Evolutionary conservation across 441 rosid genomes (phyloP).

Genomic region (Euphorbia celastroides): DNA sequence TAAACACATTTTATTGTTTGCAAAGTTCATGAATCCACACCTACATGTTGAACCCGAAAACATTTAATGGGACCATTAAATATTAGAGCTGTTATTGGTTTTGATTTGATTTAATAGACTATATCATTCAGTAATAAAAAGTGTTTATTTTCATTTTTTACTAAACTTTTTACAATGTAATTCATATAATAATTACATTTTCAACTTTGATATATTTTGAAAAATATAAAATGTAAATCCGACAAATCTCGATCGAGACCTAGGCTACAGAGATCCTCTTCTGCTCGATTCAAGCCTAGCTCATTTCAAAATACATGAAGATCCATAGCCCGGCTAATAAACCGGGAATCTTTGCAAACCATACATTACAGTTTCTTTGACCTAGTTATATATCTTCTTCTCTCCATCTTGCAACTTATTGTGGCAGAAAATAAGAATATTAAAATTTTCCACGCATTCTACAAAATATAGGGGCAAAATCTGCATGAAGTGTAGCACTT

Average conservation of each 20-base stretch:
- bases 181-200: no score
- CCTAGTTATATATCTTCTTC: not conserved
- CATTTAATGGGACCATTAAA: not conserved
- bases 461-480: not conserved
- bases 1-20: conserved; percentile 65
- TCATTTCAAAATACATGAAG: not conserved
- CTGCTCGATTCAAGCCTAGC: not conserved
- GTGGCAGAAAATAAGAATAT: not conserved
- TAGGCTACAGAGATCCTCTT: no score
- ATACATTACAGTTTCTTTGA: not conserved
- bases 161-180: no score
- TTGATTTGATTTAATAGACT: no score
- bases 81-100: not conserved
- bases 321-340: not conserved
- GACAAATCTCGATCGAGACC: not conserved
- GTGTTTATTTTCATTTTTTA: not conserved
- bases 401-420: not conserved
- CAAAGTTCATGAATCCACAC: conserved; percentile 93
- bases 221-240: no score
- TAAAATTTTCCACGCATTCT: not conserved
- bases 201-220: no score
- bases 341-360: not conserved
- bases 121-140: no score
- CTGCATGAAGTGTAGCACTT: not conserved
- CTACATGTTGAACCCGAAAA: conserved; percentile 31